These are phyloP conservation scores for Stentor roeselii DNA, from an alignment of 73 alveolate species.

Conservation along the genomic window DNA sequence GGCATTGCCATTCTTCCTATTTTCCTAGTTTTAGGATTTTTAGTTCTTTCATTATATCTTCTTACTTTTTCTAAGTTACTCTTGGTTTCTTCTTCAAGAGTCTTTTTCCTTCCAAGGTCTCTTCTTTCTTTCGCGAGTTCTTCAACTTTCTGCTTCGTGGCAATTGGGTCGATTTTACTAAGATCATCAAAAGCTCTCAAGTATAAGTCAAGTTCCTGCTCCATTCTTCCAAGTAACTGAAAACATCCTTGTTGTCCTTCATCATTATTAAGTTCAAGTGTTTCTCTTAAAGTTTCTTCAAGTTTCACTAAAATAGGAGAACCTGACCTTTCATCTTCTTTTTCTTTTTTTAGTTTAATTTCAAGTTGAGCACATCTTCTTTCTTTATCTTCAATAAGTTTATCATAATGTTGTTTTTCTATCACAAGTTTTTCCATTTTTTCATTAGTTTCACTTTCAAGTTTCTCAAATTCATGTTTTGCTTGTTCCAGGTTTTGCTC, in stretches of 20 bases:
- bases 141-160: not conserved
- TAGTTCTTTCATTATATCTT: constrained; percentile 16
- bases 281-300: not conserved
- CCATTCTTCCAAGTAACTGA: not conserved
- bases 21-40: constrained; percentile 10
- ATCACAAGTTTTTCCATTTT: not conserved
- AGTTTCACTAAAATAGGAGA: not conserved
- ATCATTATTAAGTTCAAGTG: not conserved
- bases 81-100: not conserved
- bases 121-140: constrained; percentile 23
- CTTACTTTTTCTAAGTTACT: not conserved
- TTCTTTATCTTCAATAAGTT: constrained; percentile 16
- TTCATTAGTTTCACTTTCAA: not conserved
- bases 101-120: not conserved
- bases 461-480: constrained; percentile 5
- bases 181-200: not conserved
- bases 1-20: constrained; percentile 15
- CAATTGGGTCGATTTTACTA: not conserved
- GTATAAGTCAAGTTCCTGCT: not conserved
- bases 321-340: not conserved
- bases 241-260: constrained; percentile 23
- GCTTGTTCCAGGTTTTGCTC: constrained; percentile 22
- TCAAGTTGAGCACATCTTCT: constrained; percentile 10
- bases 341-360: not conserved
- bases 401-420: not conserved